Evolutionary conservation across 306 rosid genomes (phyloP).

Genomic region (Fragaria ananassa): DNA sequence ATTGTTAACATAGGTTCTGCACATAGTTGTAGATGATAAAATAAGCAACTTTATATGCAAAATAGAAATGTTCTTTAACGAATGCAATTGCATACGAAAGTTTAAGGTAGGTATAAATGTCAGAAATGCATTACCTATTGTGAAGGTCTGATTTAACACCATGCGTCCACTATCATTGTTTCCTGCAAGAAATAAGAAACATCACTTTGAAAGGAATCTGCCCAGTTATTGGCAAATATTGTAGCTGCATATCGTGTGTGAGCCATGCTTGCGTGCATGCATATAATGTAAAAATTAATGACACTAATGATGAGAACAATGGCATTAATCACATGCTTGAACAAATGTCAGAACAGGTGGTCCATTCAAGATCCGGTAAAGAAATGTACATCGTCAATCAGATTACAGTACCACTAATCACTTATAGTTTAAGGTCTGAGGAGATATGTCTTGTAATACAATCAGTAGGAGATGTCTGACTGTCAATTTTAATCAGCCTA

Average conservation of each 20-base stretch:
- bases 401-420: not conserved
- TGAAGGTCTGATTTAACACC: slow-evolving; percentile 87
- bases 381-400: not conserved
- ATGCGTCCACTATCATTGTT: slow-evolving; percentile 78
- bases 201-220: slow-evolving; percentile 16
- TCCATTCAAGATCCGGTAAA: not conserved
- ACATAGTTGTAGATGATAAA: slow-evolving; percentile 4
- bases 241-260: not conserved
- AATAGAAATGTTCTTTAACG: not conserved
- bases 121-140: slow-evolving; percentile 61
- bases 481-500: not conserved
- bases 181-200: slow-evolving; percentile 46
- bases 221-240: slow-evolving; percentile 18
- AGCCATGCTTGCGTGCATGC: not conserved
- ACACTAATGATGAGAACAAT: not conserved
- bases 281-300: not conserved
- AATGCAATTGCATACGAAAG: not conserved
- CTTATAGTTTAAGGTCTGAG: not conserved
- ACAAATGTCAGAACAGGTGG: not conserved
- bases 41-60: slow-evolving; percentile 16
- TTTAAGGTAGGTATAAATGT: not conserved
- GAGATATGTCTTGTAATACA: not conserved
- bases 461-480: not conserved
- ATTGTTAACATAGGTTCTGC: slow-evolving; percentile 92
- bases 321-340: not conserved